Base-by-base conservation (phyloP, 2,329 filamentous ascomycete genomes). In the Cordyceps farinosa region DNA sequence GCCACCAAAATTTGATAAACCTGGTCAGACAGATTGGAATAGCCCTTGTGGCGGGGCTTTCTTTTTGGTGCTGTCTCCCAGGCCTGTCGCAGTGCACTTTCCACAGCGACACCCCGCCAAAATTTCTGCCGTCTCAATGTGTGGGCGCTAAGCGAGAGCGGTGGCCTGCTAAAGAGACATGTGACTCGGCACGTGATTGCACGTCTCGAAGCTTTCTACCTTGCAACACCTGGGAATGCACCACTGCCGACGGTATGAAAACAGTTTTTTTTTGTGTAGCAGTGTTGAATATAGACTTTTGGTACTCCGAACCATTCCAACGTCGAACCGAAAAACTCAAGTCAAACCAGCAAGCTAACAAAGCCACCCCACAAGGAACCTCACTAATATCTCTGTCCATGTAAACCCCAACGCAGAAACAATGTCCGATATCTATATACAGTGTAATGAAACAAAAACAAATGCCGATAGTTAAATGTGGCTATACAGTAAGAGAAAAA, bases 121-220 rank as follows among this genome's bases (percentile, higher is more conserved):
- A 69, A 73, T 77, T 76, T 77, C 74, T 75, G 72, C 71, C 74
- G 65, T 67, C 40, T 65, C 59, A 66, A 69, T 74, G 70, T 77
- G 75, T 77, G 75, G 73, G 74, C 70, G 72, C 71, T 78, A 79
- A 76, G 72, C 74, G 75, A 77, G 74, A 70, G 72, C 75, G 73
- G 70, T 78, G 73, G 75, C 70, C 66, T 62, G 64, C 61, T 64
- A 61, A 57, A 67, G 67, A 17, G 7, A 7, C 68, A 71, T 66
- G 68, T 71, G 69, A 70, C 34, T 2, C 56, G 11, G 29, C 69
- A 70, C 69, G 69, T 70, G 69, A 61, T 38, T 0, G 3, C 11
- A 30, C 34, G 27, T n/a, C n/a, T 9, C 2, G 34, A 15, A 17
- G 7, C 7, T 51, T 32, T 44, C 1, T 36, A 32, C 45, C 29